These are phyloP conservation scores for Phylloporus arenicola DNA, from an alignment of 768 basidiomycete species.

Conservation along the genomic window DNA sequence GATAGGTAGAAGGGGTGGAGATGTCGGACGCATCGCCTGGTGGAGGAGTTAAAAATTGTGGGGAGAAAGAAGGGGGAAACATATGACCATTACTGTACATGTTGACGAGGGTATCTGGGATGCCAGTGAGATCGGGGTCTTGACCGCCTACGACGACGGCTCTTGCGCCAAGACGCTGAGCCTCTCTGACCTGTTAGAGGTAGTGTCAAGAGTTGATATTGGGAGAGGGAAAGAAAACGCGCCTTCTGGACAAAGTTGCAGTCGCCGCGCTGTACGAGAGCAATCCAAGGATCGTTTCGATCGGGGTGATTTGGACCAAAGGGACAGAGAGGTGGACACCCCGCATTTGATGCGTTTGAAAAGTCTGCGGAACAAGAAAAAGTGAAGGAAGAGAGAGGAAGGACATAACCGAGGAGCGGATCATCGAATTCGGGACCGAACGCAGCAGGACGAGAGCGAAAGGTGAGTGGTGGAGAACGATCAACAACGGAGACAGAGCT, in stretches of 20 bases:
- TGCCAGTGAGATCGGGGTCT: constrained; percentile 56
- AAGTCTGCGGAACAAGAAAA: constrained; percentile 37
- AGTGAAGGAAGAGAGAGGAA: constrained; percentile 64
- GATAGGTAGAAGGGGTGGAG: constrained; percentile 79
- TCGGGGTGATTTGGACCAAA: constrained; percentile 52
- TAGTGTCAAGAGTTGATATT: background rate
- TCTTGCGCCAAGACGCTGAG: constrained; percentile 66
- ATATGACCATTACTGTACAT: constrained; percentile 88
- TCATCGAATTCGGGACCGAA: constrained; percentile 73
- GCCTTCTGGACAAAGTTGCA: constrained; percentile 92
- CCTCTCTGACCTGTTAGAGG: constrained; percentile 43
- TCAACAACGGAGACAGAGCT: constrained; percentile 74
- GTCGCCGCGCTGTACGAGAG: constrained; percentile 80
- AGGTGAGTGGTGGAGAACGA: constrained; percentile 63
- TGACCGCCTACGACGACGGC: constrained; percentile 92
- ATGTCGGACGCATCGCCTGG: constrained; percentile 84
- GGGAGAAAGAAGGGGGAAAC: constrained; percentile 23
- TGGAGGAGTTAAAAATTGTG: constrained; percentile 5
- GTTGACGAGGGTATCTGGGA: constrained; percentile 73
- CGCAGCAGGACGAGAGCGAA: constrained; percentile 65
- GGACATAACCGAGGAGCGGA: constrained; percentile 64
- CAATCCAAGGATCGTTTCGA: constrained; percentile 76
- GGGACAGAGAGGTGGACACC: constrained; percentile 66
- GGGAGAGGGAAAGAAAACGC: constrained; percentile 30
- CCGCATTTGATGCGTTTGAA: constrained; percentile 37